phyloP scores from a whole-genome alignment of 768 basidiomycete genomes.

The Multifurca ochricompacta region DNA sequence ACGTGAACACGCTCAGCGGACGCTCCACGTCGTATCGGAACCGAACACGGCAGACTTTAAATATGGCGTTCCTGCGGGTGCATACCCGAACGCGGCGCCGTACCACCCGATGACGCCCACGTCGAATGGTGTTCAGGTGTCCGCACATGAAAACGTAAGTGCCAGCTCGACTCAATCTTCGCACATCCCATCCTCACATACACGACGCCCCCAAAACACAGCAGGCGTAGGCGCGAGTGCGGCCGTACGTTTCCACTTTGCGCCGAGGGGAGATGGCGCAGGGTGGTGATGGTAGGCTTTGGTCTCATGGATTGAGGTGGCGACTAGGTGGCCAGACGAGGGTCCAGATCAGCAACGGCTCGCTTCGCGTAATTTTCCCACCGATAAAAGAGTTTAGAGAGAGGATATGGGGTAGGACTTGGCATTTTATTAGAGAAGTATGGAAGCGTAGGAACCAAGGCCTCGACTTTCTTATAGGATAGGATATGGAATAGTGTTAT shows the following conservation, averaged over 20 bases:
- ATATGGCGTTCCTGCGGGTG: constrained; percentile 67
- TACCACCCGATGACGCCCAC: constrained; percentile 37
- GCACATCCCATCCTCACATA: constrained; percentile 40
- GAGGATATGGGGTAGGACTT: constrained; percentile 38
- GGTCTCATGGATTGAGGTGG: constrained; percentile 36
- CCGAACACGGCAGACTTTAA: constrained; percentile 55
- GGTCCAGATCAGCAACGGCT: constrained; percentile 26
- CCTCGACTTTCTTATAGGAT: too few species aligned
- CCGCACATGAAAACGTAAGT: constrained; percentile 29
- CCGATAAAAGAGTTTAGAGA: constrained; percentile 38
- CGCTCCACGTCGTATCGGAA: constrained; percentile 61
- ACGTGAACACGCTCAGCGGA: constrained; percentile 46
- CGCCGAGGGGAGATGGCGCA: constrained; percentile 41
- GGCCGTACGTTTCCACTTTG: constrained; percentile 35
- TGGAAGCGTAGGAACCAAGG: constrained; percentile 48
- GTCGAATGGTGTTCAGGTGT: constrained; percentile 17
- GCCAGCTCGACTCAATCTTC: constrained; percentile 33
- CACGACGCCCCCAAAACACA: constrained; percentile 33
- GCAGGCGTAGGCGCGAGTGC: constrained; percentile 43
- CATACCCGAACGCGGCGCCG: constrained; percentile 33
- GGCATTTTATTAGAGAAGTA: constrained; percentile 39
- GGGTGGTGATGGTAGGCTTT: constrained; percentile 37
- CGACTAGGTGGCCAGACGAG: constrained; percentile 30
- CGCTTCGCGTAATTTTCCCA: constrained; percentile 39
- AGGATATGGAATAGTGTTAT: too few species aligned